Percentiles rank a stretch among this genome's conserved stretches.
These are phyloP conservation scores for Hordeum pubiflorum DNA, from an alignment of 202 grass and related monocot genomes.

Conservation along the genomic window DNA sequence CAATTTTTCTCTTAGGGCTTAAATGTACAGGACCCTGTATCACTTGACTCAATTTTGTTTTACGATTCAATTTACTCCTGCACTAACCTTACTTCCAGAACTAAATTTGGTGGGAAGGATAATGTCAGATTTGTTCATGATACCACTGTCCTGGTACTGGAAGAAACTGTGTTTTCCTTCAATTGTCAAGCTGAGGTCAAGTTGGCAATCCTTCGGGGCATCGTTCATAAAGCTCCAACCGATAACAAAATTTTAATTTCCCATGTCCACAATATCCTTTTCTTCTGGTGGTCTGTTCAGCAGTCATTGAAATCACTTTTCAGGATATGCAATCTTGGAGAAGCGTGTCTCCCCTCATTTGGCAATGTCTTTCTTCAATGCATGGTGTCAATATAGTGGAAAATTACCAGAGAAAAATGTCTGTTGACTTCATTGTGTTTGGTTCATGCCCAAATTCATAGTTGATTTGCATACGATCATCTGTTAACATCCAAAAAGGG, in stretches of 20 bases:
- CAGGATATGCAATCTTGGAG: not conserved
- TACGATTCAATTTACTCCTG: slow-evolving; percentile 2
- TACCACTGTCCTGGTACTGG: not conserved
- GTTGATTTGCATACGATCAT: not conserved
- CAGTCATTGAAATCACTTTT: not conserved
- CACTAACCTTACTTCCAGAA: slow-evolving; percentile 1
- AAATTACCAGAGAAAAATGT: not conserved
- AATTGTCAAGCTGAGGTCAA: slow-evolving; percentile 3
- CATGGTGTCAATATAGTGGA: not conserved
- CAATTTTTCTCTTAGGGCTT: slow-evolving; percentile 18
- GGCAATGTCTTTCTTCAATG: not conserved
- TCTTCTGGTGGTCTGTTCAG: slow-evolving; percentile 1
- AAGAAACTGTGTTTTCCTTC: slow-evolving; percentile 15
- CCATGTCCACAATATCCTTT: not conserved
- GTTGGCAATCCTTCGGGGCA: not conserved
- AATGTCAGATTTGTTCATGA: not conserved
- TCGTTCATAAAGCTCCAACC: not conserved
- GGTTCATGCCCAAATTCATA: slow-evolving; percentile 4
- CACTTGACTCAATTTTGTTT: slow-evolving; percentile 14
- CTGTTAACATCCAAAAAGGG: slow-evolving; percentile 11
- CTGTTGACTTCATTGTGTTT: slow-evolving; percentile 7
- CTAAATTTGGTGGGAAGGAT: slow-evolving; percentile 10
- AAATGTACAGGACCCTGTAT: slow-evolving; percentile 29
- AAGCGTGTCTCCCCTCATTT: slow-evolving; percentile 12
- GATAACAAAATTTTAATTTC: too few relatives aligned